phyloP scores from a whole-genome alignment of 2,329 filamentous ascomycete genomes.

The Waltergamsia citrina region DNA sequence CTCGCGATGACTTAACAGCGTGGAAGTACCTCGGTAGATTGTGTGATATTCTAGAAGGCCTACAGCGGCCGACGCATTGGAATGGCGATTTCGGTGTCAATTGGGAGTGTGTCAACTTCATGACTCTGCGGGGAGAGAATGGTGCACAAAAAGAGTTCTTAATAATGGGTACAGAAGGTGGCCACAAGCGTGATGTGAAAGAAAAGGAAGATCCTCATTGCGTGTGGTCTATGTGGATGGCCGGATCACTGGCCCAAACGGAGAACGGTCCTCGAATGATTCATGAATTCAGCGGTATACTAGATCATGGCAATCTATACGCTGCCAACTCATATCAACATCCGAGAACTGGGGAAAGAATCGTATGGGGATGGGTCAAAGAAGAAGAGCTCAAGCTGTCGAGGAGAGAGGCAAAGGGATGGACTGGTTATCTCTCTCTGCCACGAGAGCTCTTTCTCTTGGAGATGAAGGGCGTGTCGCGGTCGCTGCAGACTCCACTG shows the following conservation, averaged over 20 bases:
- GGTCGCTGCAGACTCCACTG: conserved; percentile 23
- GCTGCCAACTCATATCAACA: conserved; percentile 39
- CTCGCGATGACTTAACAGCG: conserved; percentile 23
- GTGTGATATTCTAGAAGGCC: conserved; percentile 26
- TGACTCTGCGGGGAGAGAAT: conserved; percentile 24
- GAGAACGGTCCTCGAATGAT: conserved; percentile 12
- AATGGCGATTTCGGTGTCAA: conserved; percentile 39
- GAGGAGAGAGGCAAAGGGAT: conserved; percentile 32
- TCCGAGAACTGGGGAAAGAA: conserved; percentile 24
- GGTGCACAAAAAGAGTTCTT: conserved; percentile 23
- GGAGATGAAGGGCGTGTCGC: conserved; percentile 22
- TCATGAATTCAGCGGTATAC: conserved; percentile 29
- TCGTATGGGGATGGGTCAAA: conserved; percentile 39
- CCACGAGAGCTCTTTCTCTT: conserved; percentile 32
- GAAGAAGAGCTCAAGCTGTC: conserved; percentile 37
- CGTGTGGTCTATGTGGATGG: conserved; percentile 29
- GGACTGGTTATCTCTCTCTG: conserved; percentile 37
- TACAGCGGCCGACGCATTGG: conserved; percentile 28
- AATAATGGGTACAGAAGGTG: conserved; percentile 35
- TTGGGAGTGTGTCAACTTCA: conserved; percentile 39
- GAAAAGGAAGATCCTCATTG: conserved; percentile 4
- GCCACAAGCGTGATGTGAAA: conserved; percentile 8
- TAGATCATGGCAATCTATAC: conserved; percentile 38
- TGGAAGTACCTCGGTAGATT: conserved; percentile 36
- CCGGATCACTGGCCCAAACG: conserved; percentile 15